Evolutionary conservation across 495 filamentous ascomycete genomes (phyloP).

Genomic region (Bombardia bombarda): DNA sequence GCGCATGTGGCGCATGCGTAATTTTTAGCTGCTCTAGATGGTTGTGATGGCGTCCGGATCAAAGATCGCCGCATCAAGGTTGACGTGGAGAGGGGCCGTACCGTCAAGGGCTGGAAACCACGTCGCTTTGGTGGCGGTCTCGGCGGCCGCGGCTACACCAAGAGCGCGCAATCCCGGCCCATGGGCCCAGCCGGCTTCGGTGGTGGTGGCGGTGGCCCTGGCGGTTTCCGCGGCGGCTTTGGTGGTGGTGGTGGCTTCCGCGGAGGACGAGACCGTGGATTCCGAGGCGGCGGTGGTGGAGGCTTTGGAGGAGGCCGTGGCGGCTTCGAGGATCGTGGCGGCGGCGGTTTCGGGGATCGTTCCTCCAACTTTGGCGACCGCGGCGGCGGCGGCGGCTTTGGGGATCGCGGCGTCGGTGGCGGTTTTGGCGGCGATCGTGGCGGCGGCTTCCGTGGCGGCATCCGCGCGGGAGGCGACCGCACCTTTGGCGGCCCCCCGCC

Average conservation of each 20-base stretch:
- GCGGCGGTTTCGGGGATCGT: conserved; percentile 51
- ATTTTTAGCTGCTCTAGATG: conserved; percentile 48
- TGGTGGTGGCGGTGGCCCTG: conserved; percentile 51
- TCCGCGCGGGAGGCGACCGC: conserved; percentile 46
- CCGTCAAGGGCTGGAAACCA: conserved; percentile 90
- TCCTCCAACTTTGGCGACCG: conserved; percentile 52
- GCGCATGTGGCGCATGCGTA: conserved; percentile 45
- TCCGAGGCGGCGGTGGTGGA: conserved; percentile 47
- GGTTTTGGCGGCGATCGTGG: conserved; percentile 47
- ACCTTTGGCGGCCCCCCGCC: conserved; percentile 20
- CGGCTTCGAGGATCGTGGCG: conserved; percentile 50
- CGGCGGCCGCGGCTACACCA: conserved; percentile 89
- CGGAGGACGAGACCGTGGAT: conserved; percentile 46
- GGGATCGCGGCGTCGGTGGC: conserved; percentile 45
- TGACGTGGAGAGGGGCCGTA: conserved; percentile 93
- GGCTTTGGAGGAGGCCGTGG: conserved; percentile 46
- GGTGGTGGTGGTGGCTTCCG: conserved; percentile 26
- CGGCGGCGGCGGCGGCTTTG: conserved; percentile 47
- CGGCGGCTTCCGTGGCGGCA: conserved; percentile 49
- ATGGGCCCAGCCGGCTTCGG: conserved; percentile 64
- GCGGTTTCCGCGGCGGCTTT: conserved; percentile 32
- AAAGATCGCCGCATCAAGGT: conserved; percentile 87
- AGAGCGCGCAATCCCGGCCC: conserved; percentile 66
- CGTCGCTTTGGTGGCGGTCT: conserved; percentile 86
- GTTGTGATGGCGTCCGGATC: conserved; percentile 79